Evolutionary conservation across 73 alveolate species (phyloP), one percentile per base, ranked within the genome.

Genomic region (Paramecium tetraurelia): DNA sequence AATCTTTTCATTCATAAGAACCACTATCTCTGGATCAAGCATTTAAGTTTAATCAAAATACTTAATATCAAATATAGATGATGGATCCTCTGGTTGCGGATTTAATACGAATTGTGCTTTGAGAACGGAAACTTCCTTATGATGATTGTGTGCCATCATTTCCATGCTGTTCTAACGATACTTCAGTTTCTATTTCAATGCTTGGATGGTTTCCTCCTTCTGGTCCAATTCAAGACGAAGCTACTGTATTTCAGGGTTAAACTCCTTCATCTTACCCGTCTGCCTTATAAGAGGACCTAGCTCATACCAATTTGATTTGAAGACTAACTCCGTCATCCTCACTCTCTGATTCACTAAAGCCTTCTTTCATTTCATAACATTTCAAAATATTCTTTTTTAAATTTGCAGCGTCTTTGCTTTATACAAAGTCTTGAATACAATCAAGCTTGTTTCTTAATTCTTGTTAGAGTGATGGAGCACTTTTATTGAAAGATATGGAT

Each of bases 341-440:
- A n/a, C 84, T 63, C 27, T 63, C 84, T 20, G 84, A 63, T 27
- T 63, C 84, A 63, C 84, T 63, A n/a, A 63, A 63, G 21, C 84
- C 84, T 63, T 63, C 84, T n/a, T 63, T 63, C 9, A 14, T 10
- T 7, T 63, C 84, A 63, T 63, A 63, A 27, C 7, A 63, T 63
- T 63, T 27, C 46, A 63, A 63, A 31, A 63, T 63, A 31, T 63
- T 11, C 50, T 63, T 63, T 31, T 33, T 27, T 33, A 63, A 33
- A 41, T 2, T 31, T 27, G 24, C 50, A 16, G 5, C 50, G 5
- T 63, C 84, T 11, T 27, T 10, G 48, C 12, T 63, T 33, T 63
- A 63, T 5, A 63, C 46, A 63, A 31, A 33, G 10, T 27, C 1
- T 63, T 63, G 46, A 6, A 63, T 7, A n/a, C 84, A 63, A 9